phyloP scores from a whole-genome alignment of 2,329 filamentous ascomycete genomes.

The Cercospora sp. region DNA sequence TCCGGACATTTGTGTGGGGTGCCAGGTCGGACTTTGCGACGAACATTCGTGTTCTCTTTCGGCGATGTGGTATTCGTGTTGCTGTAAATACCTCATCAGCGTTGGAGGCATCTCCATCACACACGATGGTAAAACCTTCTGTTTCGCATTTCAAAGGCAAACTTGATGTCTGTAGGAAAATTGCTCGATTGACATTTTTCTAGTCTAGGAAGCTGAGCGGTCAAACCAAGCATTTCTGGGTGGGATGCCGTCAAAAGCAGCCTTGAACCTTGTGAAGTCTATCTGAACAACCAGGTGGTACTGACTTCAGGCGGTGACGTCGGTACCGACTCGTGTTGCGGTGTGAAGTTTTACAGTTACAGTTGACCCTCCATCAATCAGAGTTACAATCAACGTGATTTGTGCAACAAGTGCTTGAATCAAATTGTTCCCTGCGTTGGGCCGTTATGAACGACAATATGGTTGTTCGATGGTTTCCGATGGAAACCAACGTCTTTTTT shows the following conservation, averaged over 20 bases:
- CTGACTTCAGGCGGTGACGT: neutral
- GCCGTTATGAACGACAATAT: neutral
- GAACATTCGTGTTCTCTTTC: neutral
- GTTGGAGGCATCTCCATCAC: neutral
- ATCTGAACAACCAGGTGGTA: conserved; percentile 2
- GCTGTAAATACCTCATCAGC: neutral
- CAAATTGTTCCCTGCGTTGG: neutral
- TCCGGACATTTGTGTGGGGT: conserved; percentile 11
- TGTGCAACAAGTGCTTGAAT: neutral
- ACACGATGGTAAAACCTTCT: neutral
- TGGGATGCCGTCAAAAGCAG: neutral
- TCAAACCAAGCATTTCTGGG: conserved; percentile 9
- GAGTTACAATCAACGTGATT: neutral
- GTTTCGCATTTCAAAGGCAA: neutral
- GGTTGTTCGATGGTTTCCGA: neutral
- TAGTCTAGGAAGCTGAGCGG: neutral
- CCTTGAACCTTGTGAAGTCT: conserved; percentile 8
- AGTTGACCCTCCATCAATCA: neutral
- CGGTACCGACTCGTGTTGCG: neutral
- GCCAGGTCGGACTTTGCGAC: conserved; percentile 4
- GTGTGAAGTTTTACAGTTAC: neutral
- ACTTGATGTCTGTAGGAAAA: conserved; percentile 6
- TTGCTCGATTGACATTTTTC: neutral
- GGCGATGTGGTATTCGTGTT: neutral
- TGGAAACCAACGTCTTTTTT: conserved; percentile 1